phyloP scores from a whole-genome alignment of 768 basidiomycete genomes.

The Lentinula edodes region DNA sequence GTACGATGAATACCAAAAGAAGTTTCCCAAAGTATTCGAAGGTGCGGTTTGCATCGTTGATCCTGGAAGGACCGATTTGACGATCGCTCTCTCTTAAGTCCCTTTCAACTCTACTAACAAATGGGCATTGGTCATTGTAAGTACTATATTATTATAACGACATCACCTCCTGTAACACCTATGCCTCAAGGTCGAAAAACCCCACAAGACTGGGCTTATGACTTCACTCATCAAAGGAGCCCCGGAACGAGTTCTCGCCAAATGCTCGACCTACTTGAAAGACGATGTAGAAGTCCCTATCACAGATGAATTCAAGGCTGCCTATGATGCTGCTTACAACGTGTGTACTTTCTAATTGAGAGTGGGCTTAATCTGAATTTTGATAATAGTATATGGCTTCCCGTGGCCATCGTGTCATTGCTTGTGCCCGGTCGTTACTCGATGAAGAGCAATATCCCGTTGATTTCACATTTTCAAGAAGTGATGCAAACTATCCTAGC shows the following conservation, averaged over 20 bases:
- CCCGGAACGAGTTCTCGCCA: constrained; percentile 61
- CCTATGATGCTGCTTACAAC: constrained; percentile 58
- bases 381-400: constrained; percentile 62
- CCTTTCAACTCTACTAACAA: constrained; percentile 73
- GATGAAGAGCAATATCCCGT: constrained; percentile 40
- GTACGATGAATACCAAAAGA: constrained; percentile 49
- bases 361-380: not conserved
- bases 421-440: constrained; percentile 59
- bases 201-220: constrained; percentile 41
- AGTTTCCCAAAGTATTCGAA: constrained; percentile 59
- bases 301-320: constrained; percentile 46
- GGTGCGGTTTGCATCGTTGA: constrained; percentile 15
- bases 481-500: constrained; percentile 47
- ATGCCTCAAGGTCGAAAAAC: constrained; percentile 43
- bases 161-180: not conserved
- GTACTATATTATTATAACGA: constrained; percentile 13
- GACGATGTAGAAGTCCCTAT: constrained; percentile 44
- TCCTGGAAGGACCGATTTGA: not conserved
- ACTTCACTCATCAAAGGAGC: constrained; percentile 64
- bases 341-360: constrained; percentile 25
- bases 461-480: constrained; percentile 48
- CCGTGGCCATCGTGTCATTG: constrained; percentile 70
- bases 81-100: constrained; percentile 21
- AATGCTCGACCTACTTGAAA: constrained; percentile 55
- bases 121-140: constrained; percentile 65